Evolutionary conservation across 495 filamentous ascomycete genomes (phyloP).

Genomic region (Aspergillus sclerotiicarbonarius): DNA sequence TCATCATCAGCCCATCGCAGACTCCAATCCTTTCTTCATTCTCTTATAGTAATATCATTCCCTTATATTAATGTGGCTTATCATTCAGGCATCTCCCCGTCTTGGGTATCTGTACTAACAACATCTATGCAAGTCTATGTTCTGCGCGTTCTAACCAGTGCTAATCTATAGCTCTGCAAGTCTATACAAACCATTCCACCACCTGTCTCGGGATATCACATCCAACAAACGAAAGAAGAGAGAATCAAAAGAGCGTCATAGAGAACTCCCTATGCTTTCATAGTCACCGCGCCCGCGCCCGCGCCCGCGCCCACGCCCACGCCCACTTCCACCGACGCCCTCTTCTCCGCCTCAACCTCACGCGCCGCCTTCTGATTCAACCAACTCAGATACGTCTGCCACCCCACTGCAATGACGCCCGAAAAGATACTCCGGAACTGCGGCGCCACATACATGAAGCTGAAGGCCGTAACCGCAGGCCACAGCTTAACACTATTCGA

Average conservation of each 20-base stretch:
- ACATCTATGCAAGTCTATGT: constrained; percentile 2
- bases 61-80: background rate
- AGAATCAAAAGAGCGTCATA: background rate
- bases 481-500: constrained; percentile 84
- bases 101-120: background rate
- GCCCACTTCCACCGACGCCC: constrained; percentile 13
- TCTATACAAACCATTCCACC: constrained; percentile 7
- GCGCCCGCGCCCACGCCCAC: constrained; percentile 18
- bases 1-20: background rate
- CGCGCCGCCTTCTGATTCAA: constrained; percentile 73
- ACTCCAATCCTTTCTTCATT: background rate
- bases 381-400: constrained; percentile 87
- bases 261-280: constrained; percentile 24
- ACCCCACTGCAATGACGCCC: constrained; percentile 74
- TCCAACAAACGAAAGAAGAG: background rate
- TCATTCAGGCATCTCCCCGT: too few relatives aligned
- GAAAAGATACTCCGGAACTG: constrained; percentile 79
- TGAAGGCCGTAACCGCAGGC: constrained; percentile 86
- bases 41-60: too few relatives aligned
- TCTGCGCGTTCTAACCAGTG: background rate
- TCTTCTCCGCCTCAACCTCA: constrained; percentile 43
- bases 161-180: background rate
- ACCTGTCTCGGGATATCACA: background rate
- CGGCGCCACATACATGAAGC: constrained; percentile 76
- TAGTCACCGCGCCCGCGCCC: constrained; percentile 17